Conservation (phyloP, 371 early-diverging fungal genomes). For the Coemansia sp. region DNA sequence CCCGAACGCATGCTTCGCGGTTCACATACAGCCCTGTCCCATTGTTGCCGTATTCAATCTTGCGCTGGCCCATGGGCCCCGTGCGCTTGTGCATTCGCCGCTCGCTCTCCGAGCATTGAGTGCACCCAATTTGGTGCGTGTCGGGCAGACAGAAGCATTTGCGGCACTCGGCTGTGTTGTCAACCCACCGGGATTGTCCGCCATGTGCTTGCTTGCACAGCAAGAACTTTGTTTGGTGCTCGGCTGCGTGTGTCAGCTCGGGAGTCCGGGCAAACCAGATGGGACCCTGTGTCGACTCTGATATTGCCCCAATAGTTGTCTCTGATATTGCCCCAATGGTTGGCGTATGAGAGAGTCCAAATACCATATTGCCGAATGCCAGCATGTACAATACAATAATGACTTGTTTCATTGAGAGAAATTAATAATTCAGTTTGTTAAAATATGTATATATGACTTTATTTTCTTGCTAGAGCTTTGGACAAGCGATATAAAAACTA, state of each 20-base stretch:
- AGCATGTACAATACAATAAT: not conserved
- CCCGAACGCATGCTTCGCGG: conserved; percentile 32
- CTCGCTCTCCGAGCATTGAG: not conserved
- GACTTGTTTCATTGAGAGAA: not conserved
- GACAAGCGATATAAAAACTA: too few species aligned
- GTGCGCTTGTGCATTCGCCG: not conserved
- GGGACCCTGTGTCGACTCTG: conserved; percentile 1
- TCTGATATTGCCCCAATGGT: not conserved
- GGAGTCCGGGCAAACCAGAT: conserved; percentile 35
- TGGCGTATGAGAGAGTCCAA: not conserved
- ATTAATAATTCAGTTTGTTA: not conserved
- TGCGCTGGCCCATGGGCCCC: conserved; percentile 4
- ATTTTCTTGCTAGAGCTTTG: too few species aligned
- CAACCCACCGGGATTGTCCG: conserved; percentile 25
- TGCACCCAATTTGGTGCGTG: conserved; percentile 34
- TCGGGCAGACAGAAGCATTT: conserved; percentile 38
- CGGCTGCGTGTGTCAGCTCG: not conserved
- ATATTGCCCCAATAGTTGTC: not conserved
- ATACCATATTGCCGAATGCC: not conserved
- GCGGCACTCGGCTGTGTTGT: conserved; percentile 1
- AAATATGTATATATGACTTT: too few species aligned
- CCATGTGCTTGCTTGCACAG: conserved; percentile 39
- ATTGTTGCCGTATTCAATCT: not conserved
- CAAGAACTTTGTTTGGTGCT: conserved; percentile 23
- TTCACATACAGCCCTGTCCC: conserved; percentile 18